These are phyloP conservation scores for Fusarium bactridioides DNA, from an alignment of 2,329 filamentous ascomycete species.

Conservation along the genomic window DNA sequence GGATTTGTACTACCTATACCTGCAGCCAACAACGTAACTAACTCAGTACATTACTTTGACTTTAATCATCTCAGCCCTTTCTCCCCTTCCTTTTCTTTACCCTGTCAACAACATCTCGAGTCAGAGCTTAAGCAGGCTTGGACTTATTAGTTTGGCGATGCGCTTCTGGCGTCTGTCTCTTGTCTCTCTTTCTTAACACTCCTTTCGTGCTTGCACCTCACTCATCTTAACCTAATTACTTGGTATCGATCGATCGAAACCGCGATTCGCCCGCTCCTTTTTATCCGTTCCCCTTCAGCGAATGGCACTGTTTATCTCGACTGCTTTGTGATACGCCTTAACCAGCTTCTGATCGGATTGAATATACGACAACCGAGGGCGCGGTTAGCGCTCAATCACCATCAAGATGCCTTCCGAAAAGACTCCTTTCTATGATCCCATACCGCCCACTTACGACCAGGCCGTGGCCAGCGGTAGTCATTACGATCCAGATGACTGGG, in stretches of 20 bases:
- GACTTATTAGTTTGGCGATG: slow-evolving; percentile 31
- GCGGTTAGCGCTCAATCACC: slow-evolving; percentile 26
- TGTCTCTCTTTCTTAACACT: slow-evolving; percentile 41
- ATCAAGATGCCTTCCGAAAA: slow-evolving; percentile 50
- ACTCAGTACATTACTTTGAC: slow-evolving; percentile 10
- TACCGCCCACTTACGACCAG: slow-evolving; percentile 55
- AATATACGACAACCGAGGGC: slow-evolving; percentile 26
- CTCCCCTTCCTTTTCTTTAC: not conserved
- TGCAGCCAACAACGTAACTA: not conserved
- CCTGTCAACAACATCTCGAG: slow-evolving; percentile 4
- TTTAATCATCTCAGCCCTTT: slow-evolving; percentile 20
- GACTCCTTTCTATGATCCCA: slow-evolving; percentile 53
- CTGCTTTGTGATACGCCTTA: slow-evolving; percentile 8
- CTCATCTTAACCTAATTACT: slow-evolving; percentile 27
- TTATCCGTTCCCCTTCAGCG: slow-evolving; percentile 17
- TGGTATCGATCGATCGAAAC: slow-evolving; percentile 13
- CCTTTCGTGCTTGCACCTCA: slow-evolving; percentile 28
- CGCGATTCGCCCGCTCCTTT: slow-evolving; percentile 30
- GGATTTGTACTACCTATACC: not conserved
- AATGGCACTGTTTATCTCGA: slow-evolving; percentile 21
- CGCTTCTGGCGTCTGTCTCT: slow-evolving; percentile 29
- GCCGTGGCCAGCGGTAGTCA: slow-evolving; percentile 49
- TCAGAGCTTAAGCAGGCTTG: slow-evolving; percentile 3
- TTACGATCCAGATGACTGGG: slow-evolving; percentile 45
- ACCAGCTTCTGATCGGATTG: not conserved